Conservation (phyloP, 306 rosid genomes). For the Delonix regia region DNA sequence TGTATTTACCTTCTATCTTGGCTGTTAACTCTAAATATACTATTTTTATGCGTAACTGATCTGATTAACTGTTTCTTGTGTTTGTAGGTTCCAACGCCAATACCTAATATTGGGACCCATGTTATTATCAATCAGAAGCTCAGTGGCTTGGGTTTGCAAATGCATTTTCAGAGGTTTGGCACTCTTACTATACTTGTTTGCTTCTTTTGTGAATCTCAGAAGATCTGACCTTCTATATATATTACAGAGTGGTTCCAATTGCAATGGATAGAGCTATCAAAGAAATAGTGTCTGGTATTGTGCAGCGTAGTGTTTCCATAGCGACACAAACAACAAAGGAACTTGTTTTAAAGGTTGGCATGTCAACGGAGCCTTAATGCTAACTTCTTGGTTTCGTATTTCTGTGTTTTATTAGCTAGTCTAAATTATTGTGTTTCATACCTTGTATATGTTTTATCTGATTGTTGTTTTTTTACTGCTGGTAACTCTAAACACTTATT, state of each 20-base stretch:
- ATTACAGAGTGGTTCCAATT: constrained; percentile 76
- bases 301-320: constrained; percentile 97
- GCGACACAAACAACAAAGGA: constrained; percentile 99
- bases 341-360: constrained; percentile 89
- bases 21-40: background rate
- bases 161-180: constrained; percentile 89
- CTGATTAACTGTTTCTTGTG: constrained; percentile 27
- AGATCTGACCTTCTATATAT: constrained; percentile 21
- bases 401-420: background rate
- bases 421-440: background rate
- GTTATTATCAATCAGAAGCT: constrained; percentile 88
- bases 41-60: constrained; percentile 22
- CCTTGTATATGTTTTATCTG: background rate
- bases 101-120: constrained; percentile 83
- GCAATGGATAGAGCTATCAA: constrained; percentile 98
- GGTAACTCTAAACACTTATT: background rate
- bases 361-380: constrained; percentile 16
- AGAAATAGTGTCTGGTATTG: constrained; percentile 82
- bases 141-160: constrained; percentile 67
- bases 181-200: constrained; percentile 21
- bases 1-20: constrained; percentile 4
- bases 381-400: background rate
- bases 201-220: constrained; percentile 16
- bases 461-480: background rate
- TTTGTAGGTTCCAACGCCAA: constrained; percentile 70